phyloP scores from a whole-genome alignment of 306 rosid species.

The Prunus persica region Prunus_persica_NCBIv2 NC_034012.1:4191501-4192000 shows the following conservation, averaged over 20 bases:
- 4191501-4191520: neutral
- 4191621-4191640: neutral
- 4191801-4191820: neutral
- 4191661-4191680: no score
- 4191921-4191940: neutral
- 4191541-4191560: no score
- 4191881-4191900: constrained; percentile 7
- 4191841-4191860: no score
- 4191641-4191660: neutral
- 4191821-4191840: neutral
- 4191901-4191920: neutral
- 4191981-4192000: neutral
- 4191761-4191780: neutral
- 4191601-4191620: neutral
- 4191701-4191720: neutral
- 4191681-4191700: neutral
- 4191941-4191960: constrained; percentile 4
- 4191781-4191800: neutral
- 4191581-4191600: neutral
- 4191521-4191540: no score
- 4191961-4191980: neutral
- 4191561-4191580: neutral
- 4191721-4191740: neutral
- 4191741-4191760: neutral
- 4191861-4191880: neutral